Evolutionary conservation across 2,329 filamentous ascomycete genomes (phyloP).

Genomic region (Trichoderma polysporum): DNA sequence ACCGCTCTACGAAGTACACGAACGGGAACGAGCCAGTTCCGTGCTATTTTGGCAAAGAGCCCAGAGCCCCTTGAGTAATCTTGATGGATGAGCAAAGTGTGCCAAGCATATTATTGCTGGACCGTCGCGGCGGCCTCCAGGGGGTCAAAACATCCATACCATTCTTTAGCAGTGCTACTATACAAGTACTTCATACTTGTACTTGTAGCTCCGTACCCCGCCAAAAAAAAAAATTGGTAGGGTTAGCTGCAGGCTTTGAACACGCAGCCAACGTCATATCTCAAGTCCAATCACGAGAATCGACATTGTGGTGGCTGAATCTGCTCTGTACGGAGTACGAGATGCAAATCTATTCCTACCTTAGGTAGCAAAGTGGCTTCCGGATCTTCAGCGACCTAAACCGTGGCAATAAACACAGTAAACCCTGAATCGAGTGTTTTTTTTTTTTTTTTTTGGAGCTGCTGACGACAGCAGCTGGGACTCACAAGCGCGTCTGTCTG

Average conservation of each 20-base stretch:
- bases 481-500: neutral
- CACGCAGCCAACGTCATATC: neutral
- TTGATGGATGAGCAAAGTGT: neutral
- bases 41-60: constrained; percentile 9
- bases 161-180: neutral
- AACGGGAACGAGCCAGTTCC: neutral
- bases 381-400: neutral
- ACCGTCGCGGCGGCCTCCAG: neutral
- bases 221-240: neutral
- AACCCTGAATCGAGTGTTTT: neutral
- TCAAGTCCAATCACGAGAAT: neutral
- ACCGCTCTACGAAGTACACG: neutral
- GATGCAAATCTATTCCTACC: neutral
- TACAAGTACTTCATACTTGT: neutral
- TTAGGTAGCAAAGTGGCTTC: neutral
- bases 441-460: constrained; percentile 14
- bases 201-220: neutral
- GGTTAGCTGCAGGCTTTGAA: neutral
- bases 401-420: neutral
- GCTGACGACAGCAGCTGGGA: constrained; percentile 16
- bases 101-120: neutral
- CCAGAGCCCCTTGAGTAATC: neutral
- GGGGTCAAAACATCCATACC: neutral
- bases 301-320: neutral
- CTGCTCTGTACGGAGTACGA: neutral